A percentile compares a stretch with the other conserved stretches of the same genome.
phyloP scores from a whole-genome alignment of 805 yeast species.

The Barnettozyma pratensis region DNA sequence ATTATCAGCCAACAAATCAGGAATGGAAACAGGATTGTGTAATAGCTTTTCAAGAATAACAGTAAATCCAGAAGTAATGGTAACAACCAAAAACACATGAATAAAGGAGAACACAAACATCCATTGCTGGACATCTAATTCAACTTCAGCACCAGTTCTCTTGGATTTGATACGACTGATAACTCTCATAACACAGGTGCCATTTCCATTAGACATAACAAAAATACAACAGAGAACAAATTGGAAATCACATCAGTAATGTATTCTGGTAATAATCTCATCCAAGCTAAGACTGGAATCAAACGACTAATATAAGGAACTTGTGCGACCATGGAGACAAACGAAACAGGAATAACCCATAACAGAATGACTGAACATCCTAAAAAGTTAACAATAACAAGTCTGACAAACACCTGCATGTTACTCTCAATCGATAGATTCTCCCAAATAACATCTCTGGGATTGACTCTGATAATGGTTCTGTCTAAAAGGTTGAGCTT shows the following conservation, averaged over 20 bases:
- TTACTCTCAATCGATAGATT: slow-evolving; percentile 43
- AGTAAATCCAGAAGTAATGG: slow-evolving; percentile 75
- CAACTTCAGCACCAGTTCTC: slow-evolving; percentile 56
- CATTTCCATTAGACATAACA: slow-evolving; percentile 56
- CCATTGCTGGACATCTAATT: slow-evolving; percentile 72
- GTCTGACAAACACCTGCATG: slow-evolving; percentile 33
- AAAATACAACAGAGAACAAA: slow-evolving; percentile 60
- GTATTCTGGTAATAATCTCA: slow-evolving; percentile 48
- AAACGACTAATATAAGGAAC: slow-evolving; percentile 57
- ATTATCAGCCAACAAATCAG: slow-evolving; percentile 66
- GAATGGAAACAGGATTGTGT: slow-evolving; percentile 67
- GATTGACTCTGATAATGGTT: slow-evolving; percentile 49
- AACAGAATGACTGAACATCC: slow-evolving; percentile 47
- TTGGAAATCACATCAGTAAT: slow-evolving; percentile 52
- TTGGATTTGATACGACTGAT: slow-evolving; percentile 53
- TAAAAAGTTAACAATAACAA: slow-evolving; percentile 39
- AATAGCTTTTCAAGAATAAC: slow-evolving; percentile 56
- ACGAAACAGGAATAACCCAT: slow-evolving; percentile 83
- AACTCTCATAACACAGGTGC: slow-evolving; percentile 55
- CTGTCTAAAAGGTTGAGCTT: slow-evolving; percentile 38
- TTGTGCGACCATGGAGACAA: slow-evolving; percentile 73
- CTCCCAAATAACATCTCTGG: slow-evolving; percentile 68
- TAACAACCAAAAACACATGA: slow-evolving; percentile 79
- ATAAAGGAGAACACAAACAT: slow-evolving; percentile 73
- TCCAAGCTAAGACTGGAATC: slow-evolving; percentile 55